Evolutionary conservation across 257 asterid species (phyloP).

Genomic region (Oldenlandia corymbosa): DNA sequence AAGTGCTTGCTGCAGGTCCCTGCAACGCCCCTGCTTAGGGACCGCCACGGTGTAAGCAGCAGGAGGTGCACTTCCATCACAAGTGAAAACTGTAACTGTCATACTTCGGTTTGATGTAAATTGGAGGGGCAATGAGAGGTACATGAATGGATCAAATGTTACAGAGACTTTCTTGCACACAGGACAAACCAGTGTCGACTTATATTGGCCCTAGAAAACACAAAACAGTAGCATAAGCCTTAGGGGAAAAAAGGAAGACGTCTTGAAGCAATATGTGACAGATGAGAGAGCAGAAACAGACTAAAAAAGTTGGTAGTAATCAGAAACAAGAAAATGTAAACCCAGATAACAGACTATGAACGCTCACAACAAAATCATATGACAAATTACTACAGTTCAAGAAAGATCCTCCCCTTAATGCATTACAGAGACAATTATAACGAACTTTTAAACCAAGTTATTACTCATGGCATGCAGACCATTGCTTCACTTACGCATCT

Average conservation of each 20-base stretch:
- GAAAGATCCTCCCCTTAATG: neutral
- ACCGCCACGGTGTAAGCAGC: slow-evolving; percentile 77
- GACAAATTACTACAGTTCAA: neutral
- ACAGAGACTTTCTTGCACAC: slow-evolving; percentile 86
- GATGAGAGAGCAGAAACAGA: neutral
- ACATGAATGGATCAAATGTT: slow-evolving; percentile 98
- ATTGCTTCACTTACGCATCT: too few species aligned
- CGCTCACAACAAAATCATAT: neutral
- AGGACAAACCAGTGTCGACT: slow-evolving; percentile 98
- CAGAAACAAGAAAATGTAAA: neutral
- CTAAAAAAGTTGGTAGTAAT: neutral
- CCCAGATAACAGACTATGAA: neutral
- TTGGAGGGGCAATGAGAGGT: slow-evolving; percentile 92
- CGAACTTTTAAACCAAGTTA: neutral
- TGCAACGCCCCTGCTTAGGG: slow-evolving; percentile 94
- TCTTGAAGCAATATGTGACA: slow-evolving; percentile 1
- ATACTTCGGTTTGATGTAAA: slow-evolving; percentile 77
- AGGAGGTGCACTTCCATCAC: slow-evolving; percentile 94
- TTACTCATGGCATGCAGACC: neutral
- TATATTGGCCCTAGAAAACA: slow-evolving; percentile 86
- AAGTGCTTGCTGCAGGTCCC: slow-evolving; percentile 87
- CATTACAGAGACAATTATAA: neutral
- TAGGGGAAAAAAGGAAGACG: slow-evolving; percentile 6
- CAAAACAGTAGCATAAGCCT: slow-evolving; percentile 8
- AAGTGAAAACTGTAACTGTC: slow-evolving; percentile 90